phyloP scores from a whole-genome alignment of 345 rosid species.

The Raphanus sativus region DNA sequence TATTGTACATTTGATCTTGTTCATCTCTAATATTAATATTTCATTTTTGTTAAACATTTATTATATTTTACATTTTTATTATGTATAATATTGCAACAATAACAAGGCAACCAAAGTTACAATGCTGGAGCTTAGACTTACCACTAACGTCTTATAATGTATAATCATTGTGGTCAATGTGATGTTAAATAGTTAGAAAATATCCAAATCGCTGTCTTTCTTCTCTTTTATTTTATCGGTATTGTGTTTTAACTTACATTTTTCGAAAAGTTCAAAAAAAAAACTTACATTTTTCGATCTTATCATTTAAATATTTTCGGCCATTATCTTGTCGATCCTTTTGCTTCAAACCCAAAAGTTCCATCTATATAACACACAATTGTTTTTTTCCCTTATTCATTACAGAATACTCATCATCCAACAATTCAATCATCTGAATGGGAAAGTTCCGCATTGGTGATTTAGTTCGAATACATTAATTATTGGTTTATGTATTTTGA shows the following conservation, averaged over 20 bases:
- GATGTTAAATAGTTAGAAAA: not conserved
- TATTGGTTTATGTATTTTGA: too few relatives aligned
- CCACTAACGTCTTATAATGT: too few relatives aligned
- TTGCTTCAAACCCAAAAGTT: not conserved
- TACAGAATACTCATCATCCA: too few relatives aligned
- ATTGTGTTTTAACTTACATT: not conserved
- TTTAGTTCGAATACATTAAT: not conserved
- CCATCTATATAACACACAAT: not conserved
- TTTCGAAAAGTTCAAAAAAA: not conserved
- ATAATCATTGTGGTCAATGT: not conserved
- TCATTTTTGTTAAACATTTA: too few relatives aligned
- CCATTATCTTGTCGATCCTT: not conserved
- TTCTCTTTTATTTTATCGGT: not conserved
- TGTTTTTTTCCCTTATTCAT: not conserved
- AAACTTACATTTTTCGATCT: not conserved
- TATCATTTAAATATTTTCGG: not conserved
- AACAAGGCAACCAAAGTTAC: too few relatives aligned
- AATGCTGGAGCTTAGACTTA: too few relatives aligned
- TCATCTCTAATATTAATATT: too few relatives aligned
- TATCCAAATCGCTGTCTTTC: not conserved
- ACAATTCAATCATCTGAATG: not conserved
- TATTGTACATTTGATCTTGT: too few relatives aligned
- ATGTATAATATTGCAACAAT: too few relatives aligned
- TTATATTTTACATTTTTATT: too few relatives aligned
- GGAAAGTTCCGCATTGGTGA: not conserved